These are phyloP conservation scores for Beauveria bassiana DNA, from an alignment of 2,329 filamentous ascomycete genomes.

Conservation along the genomic window DNA sequence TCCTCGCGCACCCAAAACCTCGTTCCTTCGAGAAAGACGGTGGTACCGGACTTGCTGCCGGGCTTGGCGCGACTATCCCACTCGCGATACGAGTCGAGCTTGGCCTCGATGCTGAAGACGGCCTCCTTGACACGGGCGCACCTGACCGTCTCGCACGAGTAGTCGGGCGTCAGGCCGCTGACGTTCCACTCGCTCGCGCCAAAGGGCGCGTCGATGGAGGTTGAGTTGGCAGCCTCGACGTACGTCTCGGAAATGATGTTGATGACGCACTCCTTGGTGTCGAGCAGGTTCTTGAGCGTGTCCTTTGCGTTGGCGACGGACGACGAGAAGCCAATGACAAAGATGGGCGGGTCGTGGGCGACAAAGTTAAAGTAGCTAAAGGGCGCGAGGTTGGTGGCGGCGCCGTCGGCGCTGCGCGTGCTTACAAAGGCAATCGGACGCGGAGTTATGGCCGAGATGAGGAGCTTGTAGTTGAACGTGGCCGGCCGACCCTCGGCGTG, in stretches of 20 bases:
- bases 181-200: slow-evolving; percentile 74
- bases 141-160: slow-evolving; percentile 56
- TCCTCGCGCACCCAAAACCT: slow-evolving; percentile 87
- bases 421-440: slow-evolving; percentile 66
- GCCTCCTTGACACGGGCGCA: slow-evolving; percentile 72
- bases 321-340: slow-evolving; percentile 51
- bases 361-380: slow-evolving; percentile 83
- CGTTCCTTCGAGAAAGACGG: slow-evolving; percentile 75
- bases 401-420: slow-evolving; percentile 51
- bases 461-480: slow-evolving; percentile 79
- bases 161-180: slow-evolving; percentile 64
- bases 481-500: slow-evolving; percentile 61
- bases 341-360: slow-evolving; percentile 79
- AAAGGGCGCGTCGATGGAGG: slow-evolving; percentile 68
- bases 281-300: slow-evolving; percentile 64
- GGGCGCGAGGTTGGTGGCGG: slow-evolving; percentile 65
- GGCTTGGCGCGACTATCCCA: slow-evolving; percentile 65
- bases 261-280: slow-evolving; percentile 69
- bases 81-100: slow-evolving; percentile 65
- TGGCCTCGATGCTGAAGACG: slow-evolving; percentile 75
- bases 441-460: slow-evolving; percentile 77
- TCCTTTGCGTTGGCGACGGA: slow-evolving; percentile 59
- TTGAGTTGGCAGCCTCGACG: slow-evolving; percentile 81
- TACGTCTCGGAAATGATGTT: slow-evolving; percentile 84
- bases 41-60: slow-evolving; percentile 65